These are phyloP conservation scores for Monosporascus sp. DNA, from an alignment of 2,329 filamentous ascomycete species.

Conservation along the genomic window DNA sequence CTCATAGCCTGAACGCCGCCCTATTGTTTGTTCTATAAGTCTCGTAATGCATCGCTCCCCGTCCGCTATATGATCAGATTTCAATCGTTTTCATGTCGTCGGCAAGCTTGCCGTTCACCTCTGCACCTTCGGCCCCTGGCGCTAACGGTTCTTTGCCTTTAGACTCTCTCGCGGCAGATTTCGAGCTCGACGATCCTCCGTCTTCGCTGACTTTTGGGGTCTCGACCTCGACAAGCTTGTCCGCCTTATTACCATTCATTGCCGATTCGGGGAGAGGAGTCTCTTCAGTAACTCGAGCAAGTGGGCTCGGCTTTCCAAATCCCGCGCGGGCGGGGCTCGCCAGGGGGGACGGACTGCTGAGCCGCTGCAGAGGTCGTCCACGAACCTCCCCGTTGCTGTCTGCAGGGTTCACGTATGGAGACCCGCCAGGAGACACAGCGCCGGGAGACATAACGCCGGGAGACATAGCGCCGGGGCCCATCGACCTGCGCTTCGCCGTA, in stretches of 20 bases:
- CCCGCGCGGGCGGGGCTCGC: conserved; percentile 61
- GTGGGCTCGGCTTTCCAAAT: conserved; percentile 63
- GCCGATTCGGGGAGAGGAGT: conserved; percentile 25
- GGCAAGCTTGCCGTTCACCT: conserved; percentile 38
- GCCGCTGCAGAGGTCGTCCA: conserved; percentile 66
- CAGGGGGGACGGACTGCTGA: conserved; percentile 58
- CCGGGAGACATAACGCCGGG: conserved; percentile 32
- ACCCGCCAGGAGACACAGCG: conserved; percentile 40
- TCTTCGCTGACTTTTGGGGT: conserved; percentile 45
- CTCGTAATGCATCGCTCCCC: conserved; percentile 21
- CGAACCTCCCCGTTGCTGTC: conserved; percentile 56
- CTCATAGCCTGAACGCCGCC: conserved; percentile 21
- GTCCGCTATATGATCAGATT: conserved; percentile 38
- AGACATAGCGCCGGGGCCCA: conserved; percentile 38
- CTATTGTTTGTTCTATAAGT: conserved; percentile 21
- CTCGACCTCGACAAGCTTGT: conserved; percentile 52
- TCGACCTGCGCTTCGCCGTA: conserved; percentile 49
- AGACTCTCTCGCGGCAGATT: conserved; percentile 27
- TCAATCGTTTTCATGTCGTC: conserved; percentile 57
- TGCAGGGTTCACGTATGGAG: conserved; percentile 61
- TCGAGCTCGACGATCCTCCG: conserved; percentile 29
- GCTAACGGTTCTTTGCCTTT: conserved; percentile 32
- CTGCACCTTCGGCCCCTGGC: conserved; percentile 20
- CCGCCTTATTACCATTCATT: conserved; percentile 35
- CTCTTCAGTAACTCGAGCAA: conserved; percentile 73